Conservation (phyloP, 2,329 filamentous ascomycete genomes). For the Diaporthe eres region DNA sequence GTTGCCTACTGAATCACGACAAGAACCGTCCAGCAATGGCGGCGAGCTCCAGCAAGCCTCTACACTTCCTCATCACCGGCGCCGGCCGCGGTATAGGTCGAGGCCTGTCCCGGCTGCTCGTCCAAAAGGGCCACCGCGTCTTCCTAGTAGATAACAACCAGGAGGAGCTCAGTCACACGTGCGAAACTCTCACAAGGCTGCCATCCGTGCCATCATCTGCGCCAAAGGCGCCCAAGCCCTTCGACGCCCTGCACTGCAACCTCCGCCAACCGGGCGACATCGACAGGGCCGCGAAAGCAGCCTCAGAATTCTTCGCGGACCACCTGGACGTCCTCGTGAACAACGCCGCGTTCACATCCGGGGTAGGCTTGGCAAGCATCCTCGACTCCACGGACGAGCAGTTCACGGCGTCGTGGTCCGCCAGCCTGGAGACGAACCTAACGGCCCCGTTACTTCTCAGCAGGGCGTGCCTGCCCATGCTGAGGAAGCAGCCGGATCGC, state of each 20-base stretch:
- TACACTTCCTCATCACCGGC: slow-evolving; percentile 70
- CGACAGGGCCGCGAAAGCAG: slow-evolving; percentile 47
- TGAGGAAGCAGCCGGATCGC: slow-evolving; percentile 31
- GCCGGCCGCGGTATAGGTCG: slow-evolving; percentile 76
- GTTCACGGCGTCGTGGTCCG: slow-evolving; percentile 48
- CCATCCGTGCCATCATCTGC: not conserved
- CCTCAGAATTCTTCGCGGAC: slow-evolving; percentile 51
- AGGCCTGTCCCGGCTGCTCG: slow-evolving; percentile 68
- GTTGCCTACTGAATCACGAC: no score
- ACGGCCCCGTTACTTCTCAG: slow-evolving; percentile 53
- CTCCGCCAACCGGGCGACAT: slow-evolving; percentile 52
- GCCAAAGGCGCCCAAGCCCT: slow-evolving; percentile 39
- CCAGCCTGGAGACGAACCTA: slow-evolving; percentile 54
- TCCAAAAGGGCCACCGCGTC: slow-evolving; percentile 55
- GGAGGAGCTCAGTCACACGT: slow-evolving; percentile 54
- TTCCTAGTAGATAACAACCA: slow-evolving; percentile 56
- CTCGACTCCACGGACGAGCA: slow-evolving; percentile 48
- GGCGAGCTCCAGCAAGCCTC: slow-evolving; percentile 27
- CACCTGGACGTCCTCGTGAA: slow-evolving; percentile 58
- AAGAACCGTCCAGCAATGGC: not conserved
- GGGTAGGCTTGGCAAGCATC: slow-evolving; percentile 49
- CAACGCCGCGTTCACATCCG: slow-evolving; percentile 57
- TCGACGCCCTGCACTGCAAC: slow-evolving; percentile 48
- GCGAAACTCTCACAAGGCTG: slow-evolving; percentile 44
- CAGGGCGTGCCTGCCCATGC: slow-evolving; percentile 48